Conservation (phyloP, 352 stramenopile species). For the Globisporangium paddicum region DNA sequence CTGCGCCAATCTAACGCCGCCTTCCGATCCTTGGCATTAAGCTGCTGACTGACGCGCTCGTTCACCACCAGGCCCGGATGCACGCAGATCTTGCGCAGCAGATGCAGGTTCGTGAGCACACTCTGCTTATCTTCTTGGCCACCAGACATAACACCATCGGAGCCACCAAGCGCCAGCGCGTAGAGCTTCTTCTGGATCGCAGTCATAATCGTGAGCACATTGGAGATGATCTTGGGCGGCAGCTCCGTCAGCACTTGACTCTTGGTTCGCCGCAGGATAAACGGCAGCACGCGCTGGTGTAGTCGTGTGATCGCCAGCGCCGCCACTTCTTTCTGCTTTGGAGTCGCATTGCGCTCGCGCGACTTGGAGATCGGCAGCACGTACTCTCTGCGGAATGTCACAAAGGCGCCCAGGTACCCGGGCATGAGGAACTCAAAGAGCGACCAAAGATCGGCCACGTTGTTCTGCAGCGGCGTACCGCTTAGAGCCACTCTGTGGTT, state of each 20-base stretch:
- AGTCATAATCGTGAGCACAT: constrained; percentile 89
- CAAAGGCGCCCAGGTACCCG: constrained; percentile 93
- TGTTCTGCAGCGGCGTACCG: constrained; percentile 97
- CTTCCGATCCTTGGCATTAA: constrained; percentile 26
- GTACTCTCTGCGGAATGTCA: constrained; percentile 52
- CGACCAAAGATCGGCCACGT: constrained; percentile 96
- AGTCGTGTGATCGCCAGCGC: constrained; percentile 89
- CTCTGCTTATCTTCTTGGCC: constrained; percentile 3
- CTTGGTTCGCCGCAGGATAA: constrained; percentile 97
- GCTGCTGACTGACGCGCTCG: constrained; percentile 12
- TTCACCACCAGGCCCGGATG: constrained; percentile 88
- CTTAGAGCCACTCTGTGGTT: constrained; percentile 92
- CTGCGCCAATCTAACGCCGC: constrained; percentile 46
- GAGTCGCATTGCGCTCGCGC: constrained; percentile 49
- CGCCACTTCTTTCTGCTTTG: constrained; percentile 70
- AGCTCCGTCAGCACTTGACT: constrained; percentile 94
- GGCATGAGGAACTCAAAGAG: constrained; percentile 98
- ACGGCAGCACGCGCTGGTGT: constrained; percentile 96
- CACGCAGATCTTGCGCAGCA: constrained; percentile 93
- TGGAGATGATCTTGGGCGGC: constrained; percentile 96
- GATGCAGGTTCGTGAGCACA: constrained; percentile 57
- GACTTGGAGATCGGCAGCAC: constrained; percentile 60
- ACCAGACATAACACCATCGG: neutral
- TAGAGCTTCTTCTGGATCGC: constrained; percentile 88
- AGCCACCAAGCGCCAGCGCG: constrained; percentile 14